These are phyloP conservation scores for Elsinoe perseae DNA, from an alignment of 2,329 filamentous ascomycete genomes.

Conservation along the genomic window DNA sequence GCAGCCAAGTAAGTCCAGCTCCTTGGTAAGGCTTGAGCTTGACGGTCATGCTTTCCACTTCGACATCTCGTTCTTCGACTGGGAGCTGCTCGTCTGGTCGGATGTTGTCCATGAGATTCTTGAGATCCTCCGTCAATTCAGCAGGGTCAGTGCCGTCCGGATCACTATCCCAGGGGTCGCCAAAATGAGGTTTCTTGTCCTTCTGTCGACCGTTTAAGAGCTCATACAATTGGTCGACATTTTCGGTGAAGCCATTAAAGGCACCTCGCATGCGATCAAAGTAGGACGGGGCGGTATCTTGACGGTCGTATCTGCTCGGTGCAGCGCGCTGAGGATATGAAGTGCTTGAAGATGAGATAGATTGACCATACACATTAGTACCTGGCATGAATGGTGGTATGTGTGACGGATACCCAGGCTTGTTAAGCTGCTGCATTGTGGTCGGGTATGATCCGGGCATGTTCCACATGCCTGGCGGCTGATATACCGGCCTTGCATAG, in stretches of 20 bases:
- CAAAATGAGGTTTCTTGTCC: not conserved
- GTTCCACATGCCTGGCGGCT: not conserved
- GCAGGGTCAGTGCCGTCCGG: constrained; percentile 37
- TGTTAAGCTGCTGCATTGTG: constrained; percentile 1
- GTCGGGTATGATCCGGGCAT: constrained; percentile 1
- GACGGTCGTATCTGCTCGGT: constrained; percentile 11
- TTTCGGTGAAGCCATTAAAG: not conserved
- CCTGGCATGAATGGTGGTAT: not conserved
- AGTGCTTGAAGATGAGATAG: not conserved
- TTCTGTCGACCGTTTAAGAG: not conserved
- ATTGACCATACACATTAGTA: not conserved
- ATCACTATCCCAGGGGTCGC: constrained; percentile 25
- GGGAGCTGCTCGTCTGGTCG: constrained; percentile 54
- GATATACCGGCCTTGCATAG: not conserved
- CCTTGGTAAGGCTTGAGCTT: constrained; percentile 75
- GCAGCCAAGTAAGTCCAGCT: constrained; percentile 68
- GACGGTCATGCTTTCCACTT: constrained; percentile 60
- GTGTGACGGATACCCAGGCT: no score
- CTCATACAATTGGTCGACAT: not conserved
- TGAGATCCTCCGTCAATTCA: constrained; percentile 58
- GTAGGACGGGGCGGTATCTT: not conserved
- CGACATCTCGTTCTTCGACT: constrained; percentile 55
- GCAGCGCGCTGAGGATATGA: not conserved
- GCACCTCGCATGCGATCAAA: not conserved
- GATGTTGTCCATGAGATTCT: constrained; percentile 63